These are phyloP conservation scores for Trichoderma lentiforme DNA, from an alignment of 2,329 filamentous ascomycete species.

Conservation along the genomic window DNA sequence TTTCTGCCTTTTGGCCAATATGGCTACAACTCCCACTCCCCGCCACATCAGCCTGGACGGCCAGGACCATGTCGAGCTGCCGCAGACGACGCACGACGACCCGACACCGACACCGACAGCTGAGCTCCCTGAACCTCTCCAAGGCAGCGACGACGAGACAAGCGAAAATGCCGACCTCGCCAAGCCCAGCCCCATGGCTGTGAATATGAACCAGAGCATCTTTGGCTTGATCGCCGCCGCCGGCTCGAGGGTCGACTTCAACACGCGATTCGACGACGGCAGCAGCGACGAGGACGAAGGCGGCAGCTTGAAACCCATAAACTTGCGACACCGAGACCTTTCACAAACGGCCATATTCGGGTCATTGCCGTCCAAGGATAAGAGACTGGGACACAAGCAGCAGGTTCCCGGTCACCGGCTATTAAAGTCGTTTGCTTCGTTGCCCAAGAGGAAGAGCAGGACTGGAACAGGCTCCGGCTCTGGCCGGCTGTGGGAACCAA, in stretches of 20 bases:
- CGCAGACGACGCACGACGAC: constrained; percentile 40
- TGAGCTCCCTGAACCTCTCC: constrained; percentile 53
- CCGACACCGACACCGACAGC: constrained; percentile 33
- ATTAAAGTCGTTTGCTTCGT: constrained; percentile 61
- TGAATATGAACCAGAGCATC: constrained; percentile 90
- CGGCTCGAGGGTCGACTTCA: constrained; percentile 77
- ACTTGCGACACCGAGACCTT: constrained; percentile 42
- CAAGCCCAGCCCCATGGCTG: constrained; percentile 48
- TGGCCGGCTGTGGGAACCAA: constrained; percentile 38
- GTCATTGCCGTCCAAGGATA: constrained; percentile 27
- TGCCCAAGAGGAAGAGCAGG: constrained; percentile 47
- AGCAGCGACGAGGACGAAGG: constrained; percentile 79
- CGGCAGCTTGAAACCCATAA: constrained; percentile 39
- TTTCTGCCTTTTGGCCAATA: neutral
- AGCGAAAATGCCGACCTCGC: constrained; percentile 47
- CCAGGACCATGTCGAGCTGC: constrained; percentile 32
- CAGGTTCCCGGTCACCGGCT: constrained; percentile 64
- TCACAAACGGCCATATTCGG: constrained; percentile 43
- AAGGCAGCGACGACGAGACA: constrained; percentile 47
- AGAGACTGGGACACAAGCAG: constrained; percentile 48
- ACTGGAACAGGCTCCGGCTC: constrained; percentile 43
- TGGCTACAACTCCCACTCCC: constrained; percentile 15
- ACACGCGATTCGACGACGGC: constrained; percentile 72
- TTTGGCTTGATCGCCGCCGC: constrained; percentile 90
- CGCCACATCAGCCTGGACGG: constrained; percentile 29